These are phyloP conservation scores for Phialophora macrospora DNA, from an alignment of 2,329 filamentous ascomycete genomes.

Conservation along the genomic window DNA sequence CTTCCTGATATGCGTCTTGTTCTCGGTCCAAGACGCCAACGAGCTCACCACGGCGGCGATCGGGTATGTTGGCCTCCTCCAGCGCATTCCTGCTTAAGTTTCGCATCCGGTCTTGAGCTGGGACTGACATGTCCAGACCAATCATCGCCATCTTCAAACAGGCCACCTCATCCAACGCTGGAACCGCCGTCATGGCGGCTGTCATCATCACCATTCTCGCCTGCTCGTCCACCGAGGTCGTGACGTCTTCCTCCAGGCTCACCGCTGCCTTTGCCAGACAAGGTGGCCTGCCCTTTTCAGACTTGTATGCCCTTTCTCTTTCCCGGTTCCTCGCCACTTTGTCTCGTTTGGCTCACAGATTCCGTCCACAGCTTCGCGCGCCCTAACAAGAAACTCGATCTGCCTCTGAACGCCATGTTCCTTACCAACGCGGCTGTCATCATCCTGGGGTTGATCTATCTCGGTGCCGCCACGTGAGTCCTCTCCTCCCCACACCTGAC, in stretches of 20 bases:
- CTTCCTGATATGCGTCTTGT: slow-evolving; percentile 66
- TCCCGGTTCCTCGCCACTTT: not conserved
- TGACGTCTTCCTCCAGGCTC: slow-evolving; percentile 69
- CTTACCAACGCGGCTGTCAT: not conserved
- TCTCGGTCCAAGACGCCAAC: no score
- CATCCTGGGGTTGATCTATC: slow-evolving; percentile 3
- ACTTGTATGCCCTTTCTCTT: not conserved
- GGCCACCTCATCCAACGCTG: slow-evolving; percentile 66
- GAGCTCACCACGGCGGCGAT: no score
- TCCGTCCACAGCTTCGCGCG: not conserved
- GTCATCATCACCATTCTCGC: slow-evolving; percentile 58
- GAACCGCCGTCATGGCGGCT: slow-evolving; percentile 63
- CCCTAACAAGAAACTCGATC: not conserved
- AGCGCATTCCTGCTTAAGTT: no score
- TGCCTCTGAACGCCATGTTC: not conserved
- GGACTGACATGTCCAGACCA: no score
- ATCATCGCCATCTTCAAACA: slow-evolving; percentile 55
- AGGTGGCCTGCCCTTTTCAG: slow-evolving; percentile 48
- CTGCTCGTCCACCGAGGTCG: slow-evolving; percentile 56
- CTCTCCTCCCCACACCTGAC: no score
- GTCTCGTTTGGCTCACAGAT: not conserved
- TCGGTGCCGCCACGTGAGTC: not conserved
- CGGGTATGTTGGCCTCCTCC: no score
- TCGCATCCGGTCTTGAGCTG: no score
- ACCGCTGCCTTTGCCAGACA: slow-evolving; percentile 70